Percentiles rank a stretch among this genome's conserved stretches.
phyloP scores from a whole-genome alignment of 1,284 basidiomycete species.

The Leucoagaricus sp. region DNA sequence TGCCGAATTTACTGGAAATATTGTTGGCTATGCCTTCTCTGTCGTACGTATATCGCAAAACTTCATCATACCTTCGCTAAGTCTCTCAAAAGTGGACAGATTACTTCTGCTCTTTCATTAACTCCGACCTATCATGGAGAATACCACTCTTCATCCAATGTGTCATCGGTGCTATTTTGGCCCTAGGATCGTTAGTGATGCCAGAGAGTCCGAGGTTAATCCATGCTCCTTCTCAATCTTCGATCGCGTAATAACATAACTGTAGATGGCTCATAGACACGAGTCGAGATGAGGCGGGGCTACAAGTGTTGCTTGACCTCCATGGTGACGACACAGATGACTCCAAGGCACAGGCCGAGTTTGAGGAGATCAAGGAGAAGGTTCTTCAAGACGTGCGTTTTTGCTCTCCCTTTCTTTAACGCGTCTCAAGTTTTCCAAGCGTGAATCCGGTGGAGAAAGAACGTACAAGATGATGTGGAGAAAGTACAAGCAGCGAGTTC shows the following conservation, averaged over 20 bases:
- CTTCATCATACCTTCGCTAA: neutral
- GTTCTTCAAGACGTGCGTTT: slow-evolving; percentile 69
- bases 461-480: slow-evolving; percentile 85
- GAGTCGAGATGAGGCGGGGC: slow-evolving; percentile 82
- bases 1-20: slow-evolving; percentile 93
- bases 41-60: slow-evolving; percentile 59
- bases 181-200: slow-evolving; percentile 81
- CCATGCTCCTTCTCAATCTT: too few relatives aligned
- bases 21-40: slow-evolving; percentile 87
- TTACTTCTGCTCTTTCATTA: slow-evolving; percentile 87
- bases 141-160: slow-evolving; percentile 82
- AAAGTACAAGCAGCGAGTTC: slow-evolving; percentile 81
- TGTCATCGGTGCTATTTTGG: slow-evolving; percentile 81
- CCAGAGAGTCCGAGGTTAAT: slow-evolving; percentile 86
- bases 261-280: slow-evolving; percentile 87
- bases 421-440: slow-evolving; percentile 36
- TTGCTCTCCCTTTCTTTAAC: neutral
- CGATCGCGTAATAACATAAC: neutral
- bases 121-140: slow-evolving; percentile 79
- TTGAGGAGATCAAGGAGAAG: slow-evolving; percentile 87
- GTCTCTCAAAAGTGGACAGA: slow-evolving; percentile 69
- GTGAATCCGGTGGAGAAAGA: slow-evolving; percentile 70
- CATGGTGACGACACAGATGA: slow-evolving; percentile 83
- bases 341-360: slow-evolving; percentile 75
- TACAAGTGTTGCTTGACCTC: slow-evolving; percentile 84